Evolutionary conservation across 2,329 filamentous ascomycete genomes (phyloP), one percentile per base, ranked within the genome.

Genomic region (Pseudocercospora vitis): DNA sequence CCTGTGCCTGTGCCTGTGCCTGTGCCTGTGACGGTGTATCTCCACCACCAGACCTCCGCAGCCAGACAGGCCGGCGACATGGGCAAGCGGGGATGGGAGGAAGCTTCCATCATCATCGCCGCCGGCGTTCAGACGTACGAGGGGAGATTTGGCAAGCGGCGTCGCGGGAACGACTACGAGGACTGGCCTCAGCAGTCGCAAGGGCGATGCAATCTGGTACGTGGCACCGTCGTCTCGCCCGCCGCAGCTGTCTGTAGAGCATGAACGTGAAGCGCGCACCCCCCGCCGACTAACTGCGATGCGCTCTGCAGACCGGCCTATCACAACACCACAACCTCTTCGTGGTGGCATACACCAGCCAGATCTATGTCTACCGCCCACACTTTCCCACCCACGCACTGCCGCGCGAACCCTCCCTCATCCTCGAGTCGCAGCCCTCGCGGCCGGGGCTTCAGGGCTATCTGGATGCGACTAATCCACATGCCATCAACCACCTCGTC

Each of bases 321-420:
- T 78, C 76, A 12, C 71, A 74, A 46, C 58, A 61, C 2, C 68
- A 73, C 63, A 78, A 79, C 52, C 67, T 78, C n/a, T 78, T 74
- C 61, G 77, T 78, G 50, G 66, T 78, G n/a, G 76, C 74, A 9
- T 72, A 70, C 52, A 65, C 60, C 16, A 62, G 69, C 46, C 56
- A 64, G 1, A 69, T 79, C 7, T 67, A 73, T 48, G 68, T 78
- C 26, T 76, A 75, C 54, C 62, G 71, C 47, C 76, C 76, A 23
- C 66, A 57, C 8, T 78, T 73, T 54, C 74, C 75, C 0, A 63
- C 69, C 26, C 76, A 79, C 52, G 57, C 33, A 3, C 52, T 78
- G 3, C 57, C 68, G 7, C 52, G 47, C 8, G 56, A 70, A 7
- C 72, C 74, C 18, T 63, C 61, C 7, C 59, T 77, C 44, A 67